Percentiles rank a stretch among this genome's conserved stretches.
Evolutionary conservation across 2,329 filamentous ascomycete genomes (phyloP).

Genomic region (Talaromyces sp.): DNA sequence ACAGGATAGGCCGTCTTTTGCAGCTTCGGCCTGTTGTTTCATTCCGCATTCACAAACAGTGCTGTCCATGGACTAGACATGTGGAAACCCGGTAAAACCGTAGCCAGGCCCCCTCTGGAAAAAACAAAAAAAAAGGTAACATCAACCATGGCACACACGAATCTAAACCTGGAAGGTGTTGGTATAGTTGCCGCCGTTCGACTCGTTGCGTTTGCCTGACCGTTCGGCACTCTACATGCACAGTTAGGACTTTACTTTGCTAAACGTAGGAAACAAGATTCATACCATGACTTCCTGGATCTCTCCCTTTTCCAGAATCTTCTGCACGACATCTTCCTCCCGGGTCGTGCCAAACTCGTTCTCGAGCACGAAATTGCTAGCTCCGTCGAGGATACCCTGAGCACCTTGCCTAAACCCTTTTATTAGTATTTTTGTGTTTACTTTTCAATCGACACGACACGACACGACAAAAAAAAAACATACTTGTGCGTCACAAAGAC

Average conservation of each 20-base stretch:
- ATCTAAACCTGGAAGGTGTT: slow-evolving; percentile 10
- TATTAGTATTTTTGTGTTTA: background rate
- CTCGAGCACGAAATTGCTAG: slow-evolving; percentile 70
- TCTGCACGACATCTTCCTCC: slow-evolving; percentile 74
- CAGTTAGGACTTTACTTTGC: background rate
- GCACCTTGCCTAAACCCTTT: slow-evolving; percentile 65
- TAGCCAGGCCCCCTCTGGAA: background rate
- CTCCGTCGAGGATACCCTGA: slow-evolving; percentile 72
- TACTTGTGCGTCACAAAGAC: slow-evolving; percentile 88
- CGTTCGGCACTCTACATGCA: slow-evolving; percentile 24
- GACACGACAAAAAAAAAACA: slow-evolving; percentile 27
- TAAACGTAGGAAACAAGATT: background rate
- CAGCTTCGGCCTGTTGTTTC: no score
- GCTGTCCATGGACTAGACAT: background rate
- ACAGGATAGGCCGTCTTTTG: background rate
- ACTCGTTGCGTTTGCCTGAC: slow-evolving; percentile 18
- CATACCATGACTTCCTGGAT: slow-evolving; percentile 59
- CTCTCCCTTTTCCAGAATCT: slow-evolving; percentile 73
- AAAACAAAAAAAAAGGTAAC: background rate
- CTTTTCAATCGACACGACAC: background rate
- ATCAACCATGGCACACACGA: background rate
- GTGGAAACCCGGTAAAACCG: background rate
- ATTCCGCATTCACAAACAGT: no score
- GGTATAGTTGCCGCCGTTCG: slow-evolving; percentile 7
- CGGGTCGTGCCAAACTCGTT: slow-evolving; percentile 80